Evolutionary conservation across 768 basidiomycete species (phyloP), one percentile per base, ranked within the genome.

Genomic region (Kwoniella mangroviensis): DNA sequence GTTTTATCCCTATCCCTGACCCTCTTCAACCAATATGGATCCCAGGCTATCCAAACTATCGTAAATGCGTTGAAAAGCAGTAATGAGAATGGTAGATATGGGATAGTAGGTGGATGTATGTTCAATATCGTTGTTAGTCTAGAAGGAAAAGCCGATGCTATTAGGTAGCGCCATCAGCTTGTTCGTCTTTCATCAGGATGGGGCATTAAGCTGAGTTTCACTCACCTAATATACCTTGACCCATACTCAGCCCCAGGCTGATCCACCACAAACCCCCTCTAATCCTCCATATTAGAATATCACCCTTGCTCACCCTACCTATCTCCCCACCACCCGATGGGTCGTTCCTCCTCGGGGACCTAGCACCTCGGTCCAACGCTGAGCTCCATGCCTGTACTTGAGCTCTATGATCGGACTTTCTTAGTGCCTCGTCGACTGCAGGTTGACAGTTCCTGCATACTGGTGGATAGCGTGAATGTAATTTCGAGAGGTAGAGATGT

Each of bases 401-500:
- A 45, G 93, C 94, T 89, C 92, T 92, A 64, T 90, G 87, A 72
- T 96, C 90, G 74, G 91, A 91, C 73, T 86, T 87, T 58, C 86
- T 85, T 57, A 98, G 90, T 75, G 91, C 90, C 42, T 91, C 91
- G 76, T 95, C 91, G 0, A 96, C 93, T 0, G 87, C 87, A 0
- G 92, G 91, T 26, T 88, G 85, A 77, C 94, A 98, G 3, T 85
- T 82, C 0, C 86, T 84, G 81, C 94, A 98, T 41, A 96, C 90
- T 2, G 91, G 92, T 10, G 95, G 94, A 79, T 97, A 97, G 10
- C 94, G 91, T 13, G 84, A 70, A 73, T 94, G 88, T 21, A 98
- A 85, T 1, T 90, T 91, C 72, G 87, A 86, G 51, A 88, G 87
- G 82, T 97, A 96, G 52, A 87, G 87, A 0, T 90, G 88, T 6